Conservation (phyloP, 768 basidiomycete species). For the Plicaturopsis crispa region DNA sequence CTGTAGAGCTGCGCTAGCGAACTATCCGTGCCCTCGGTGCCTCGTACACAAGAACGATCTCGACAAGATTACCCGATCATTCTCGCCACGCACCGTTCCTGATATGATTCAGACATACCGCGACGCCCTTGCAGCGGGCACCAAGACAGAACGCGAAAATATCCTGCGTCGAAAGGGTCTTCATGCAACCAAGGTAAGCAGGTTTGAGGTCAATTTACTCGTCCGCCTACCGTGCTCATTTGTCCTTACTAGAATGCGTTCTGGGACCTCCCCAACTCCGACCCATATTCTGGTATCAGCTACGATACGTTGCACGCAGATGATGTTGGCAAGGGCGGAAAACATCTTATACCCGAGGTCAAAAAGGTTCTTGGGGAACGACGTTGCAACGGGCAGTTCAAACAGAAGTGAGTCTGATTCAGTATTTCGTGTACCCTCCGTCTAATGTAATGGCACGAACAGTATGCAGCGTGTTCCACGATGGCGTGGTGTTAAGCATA, state of each 20-base stretch:
- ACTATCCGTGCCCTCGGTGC: slow-evolving; percentile 23
- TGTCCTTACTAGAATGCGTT: slow-evolving; percentile 21
- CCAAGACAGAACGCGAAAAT: slow-evolving; percentile 10
- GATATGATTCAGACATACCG: slow-evolving; percentile 13
- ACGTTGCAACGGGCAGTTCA: no score
- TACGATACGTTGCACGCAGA: slow-evolving; percentile 22
- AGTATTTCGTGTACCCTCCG: no score
- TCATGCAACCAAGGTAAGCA: slow-evolving; percentile 14
- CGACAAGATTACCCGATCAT: slow-evolving; percentile 10
- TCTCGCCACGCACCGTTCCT: slow-evolving; percentile 10
- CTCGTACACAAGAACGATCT: slow-evolving; percentile 17
- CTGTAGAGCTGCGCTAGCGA: slow-evolving; percentile 16
- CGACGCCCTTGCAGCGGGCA: slow-evolving; percentile 6
- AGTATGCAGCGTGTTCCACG: slow-evolving; percentile 20
- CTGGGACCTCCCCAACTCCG: slow-evolving; percentile 17
- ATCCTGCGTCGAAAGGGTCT: slow-evolving; percentile 14
- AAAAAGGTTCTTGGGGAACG: slow-evolving; percentile 11
- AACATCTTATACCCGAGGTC: slow-evolving; percentile 16
- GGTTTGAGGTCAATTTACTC: no score
- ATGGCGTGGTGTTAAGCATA: slow-evolving; percentile 22
- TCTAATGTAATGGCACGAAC: no score
- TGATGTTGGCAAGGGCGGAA: slow-evolving; percentile 19
- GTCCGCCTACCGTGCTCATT: no score
- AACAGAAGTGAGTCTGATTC: no score
- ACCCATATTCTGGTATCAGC: slow-evolving; percentile 14